These are phyloP conservation scores for Phialemoniopsis sp. DNA, from an alignment of 2,329 filamentous ascomycete genomes.

Conservation along the genomic window DNA sequence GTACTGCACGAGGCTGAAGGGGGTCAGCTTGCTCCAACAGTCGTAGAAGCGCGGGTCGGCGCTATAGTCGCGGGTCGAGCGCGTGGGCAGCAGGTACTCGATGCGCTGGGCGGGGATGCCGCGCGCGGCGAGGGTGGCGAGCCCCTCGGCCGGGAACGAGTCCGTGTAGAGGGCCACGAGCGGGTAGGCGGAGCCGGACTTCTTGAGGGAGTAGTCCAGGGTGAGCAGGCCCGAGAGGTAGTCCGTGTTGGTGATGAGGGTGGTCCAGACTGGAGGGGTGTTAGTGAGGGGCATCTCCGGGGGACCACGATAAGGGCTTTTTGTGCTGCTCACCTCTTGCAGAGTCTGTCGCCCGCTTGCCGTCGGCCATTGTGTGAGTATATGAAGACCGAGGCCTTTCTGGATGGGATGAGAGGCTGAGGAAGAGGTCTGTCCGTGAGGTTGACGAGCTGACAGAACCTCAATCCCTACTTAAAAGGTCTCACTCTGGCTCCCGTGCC, in stretches of 20 bases:
- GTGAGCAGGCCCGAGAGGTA: constrained; percentile 82
- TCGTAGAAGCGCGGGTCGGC: constrained; percentile 84
- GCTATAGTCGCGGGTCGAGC: constrained; percentile 60
- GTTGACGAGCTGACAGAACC: no score
- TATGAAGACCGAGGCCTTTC: neutral
- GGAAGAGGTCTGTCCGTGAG: no score
- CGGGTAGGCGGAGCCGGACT: constrained; percentile 64
- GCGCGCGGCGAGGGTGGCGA: constrained; percentile 63
- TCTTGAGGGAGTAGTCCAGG: constrained; percentile 71
- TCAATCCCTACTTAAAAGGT: no score
- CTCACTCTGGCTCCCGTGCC: no score
- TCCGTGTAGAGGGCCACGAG: constrained; percentile 82
- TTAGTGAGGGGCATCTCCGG: neutral
- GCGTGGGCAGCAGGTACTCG: constrained; percentile 66
- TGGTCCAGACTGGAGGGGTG: constrained; percentile 68
- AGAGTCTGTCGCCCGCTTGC: constrained; percentile 22
- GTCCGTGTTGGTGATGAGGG: constrained; percentile 77
- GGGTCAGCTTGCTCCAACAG: constrained; percentile 83
- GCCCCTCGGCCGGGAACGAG: constrained; percentile 64
- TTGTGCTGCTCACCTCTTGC: constrained; percentile 17
- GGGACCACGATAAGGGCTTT: neutral
- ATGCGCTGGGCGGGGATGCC: constrained; percentile 67
- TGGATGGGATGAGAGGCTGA: no score
- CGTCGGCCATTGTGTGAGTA: constrained; percentile 19
- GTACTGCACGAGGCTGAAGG: constrained; percentile 75